Percentiles rank a stretch among this genome's conserved stretches.
Conservation (phyloP, 352 stramenopile species). For the Pythium volutum region DNA sequence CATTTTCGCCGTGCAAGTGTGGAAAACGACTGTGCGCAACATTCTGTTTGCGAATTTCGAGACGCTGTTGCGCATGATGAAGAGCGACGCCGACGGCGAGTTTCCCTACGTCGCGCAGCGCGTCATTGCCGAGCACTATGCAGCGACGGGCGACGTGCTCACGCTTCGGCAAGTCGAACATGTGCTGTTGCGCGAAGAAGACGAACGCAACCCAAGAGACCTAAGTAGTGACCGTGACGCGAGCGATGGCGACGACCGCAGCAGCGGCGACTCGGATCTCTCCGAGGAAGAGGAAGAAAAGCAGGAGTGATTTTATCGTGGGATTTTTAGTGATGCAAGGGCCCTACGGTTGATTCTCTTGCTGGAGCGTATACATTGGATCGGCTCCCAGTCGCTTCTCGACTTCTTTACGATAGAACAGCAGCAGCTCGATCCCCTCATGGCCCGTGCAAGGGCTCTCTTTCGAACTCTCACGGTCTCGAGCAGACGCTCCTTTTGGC, state of each 20-base stretch:
- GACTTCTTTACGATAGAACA: conserved; percentile 65
- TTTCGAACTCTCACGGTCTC: too few relatives aligned
- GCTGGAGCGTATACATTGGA: conserved; percentile 22
- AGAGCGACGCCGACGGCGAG: conserved; percentile 48
- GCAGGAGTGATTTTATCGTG: conserved; percentile 39
- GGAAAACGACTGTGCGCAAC: conserved; percentile 42
- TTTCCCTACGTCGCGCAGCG: conserved; percentile 44
- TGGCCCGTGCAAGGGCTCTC: conserved; percentile 21
- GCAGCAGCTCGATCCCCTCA: conserved; percentile 55
- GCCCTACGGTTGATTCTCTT: conserved; percentile 10
- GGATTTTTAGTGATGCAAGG: conserved; percentile 16
- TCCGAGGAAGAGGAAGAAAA: conserved; percentile 27
- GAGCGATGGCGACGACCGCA: conserved; percentile 18
- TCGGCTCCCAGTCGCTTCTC: conserved; percentile 46
- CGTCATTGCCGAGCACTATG: conserved; percentile 44
- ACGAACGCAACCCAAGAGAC: conserved; percentile 31
- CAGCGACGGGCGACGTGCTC: conserved; percentile 36
- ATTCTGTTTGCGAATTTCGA: conserved; percentile 49
- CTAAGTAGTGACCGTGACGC: conserved; percentile 6
- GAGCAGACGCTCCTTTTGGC: neutral
- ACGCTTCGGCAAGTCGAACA: conserved; percentile 43
- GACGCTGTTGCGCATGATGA: conserved; percentile 36
- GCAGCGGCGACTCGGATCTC: conserved; percentile 27
- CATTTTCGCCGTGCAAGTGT: conserved; percentile 49
- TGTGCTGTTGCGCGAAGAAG: conserved; percentile 42